Base-by-base conservation (phyloP, 805 yeast species). In the Candida morakotiae region DNA sequence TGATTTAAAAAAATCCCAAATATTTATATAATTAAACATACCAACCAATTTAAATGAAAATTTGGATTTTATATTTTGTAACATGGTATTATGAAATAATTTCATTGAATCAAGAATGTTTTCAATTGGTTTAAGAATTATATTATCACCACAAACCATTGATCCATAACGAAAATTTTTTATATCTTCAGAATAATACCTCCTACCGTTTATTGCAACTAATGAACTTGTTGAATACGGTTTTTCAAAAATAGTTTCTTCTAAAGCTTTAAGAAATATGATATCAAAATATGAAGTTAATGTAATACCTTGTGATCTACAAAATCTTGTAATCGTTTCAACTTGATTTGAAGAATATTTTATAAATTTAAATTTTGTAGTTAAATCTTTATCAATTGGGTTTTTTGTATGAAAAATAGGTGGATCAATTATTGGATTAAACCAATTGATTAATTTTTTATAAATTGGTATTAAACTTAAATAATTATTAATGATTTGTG, bases 271-370 rank as follows among this genome's bases (percentile, higher is more conserved):
- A 24, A 48, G 16, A 15, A 44, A 52, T n/a, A 55, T 28, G 1
- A 45, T 41, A 17, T 46, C 38, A 8, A 53, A 34, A 34, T 42
- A 50, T 2, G 60, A 48, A 4, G 60, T 56, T 30, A 57, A 23
- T 1, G 61, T 55, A 13, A 53, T 27, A 4, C 41, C 41, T 14
- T 51, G 44, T 15, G 34, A 22, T 17, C 49, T 47, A 37, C 56
- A 52, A 33, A 31, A 46, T 8, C 18, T 21, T 3, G 44, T 31
- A n/a, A 54, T 36, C 4, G 23, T 9, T 2, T 18, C 28, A 6
- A 45, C 36, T 31, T 48, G 42, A 5, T 21, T 35, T 1, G 53
- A 41, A 14, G 41, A 20, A 19, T 48, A 45, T 8, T 45, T 44
- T 8, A 54, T 24, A 9, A 47, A 23, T 13, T 39, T 48, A 23